These are phyloP conservation scores for Pseudogymnoascus sp. DNA, from an alignment of 2,329 filamentous ascomycete genomes.

Conservation along the genomic window DNA sequence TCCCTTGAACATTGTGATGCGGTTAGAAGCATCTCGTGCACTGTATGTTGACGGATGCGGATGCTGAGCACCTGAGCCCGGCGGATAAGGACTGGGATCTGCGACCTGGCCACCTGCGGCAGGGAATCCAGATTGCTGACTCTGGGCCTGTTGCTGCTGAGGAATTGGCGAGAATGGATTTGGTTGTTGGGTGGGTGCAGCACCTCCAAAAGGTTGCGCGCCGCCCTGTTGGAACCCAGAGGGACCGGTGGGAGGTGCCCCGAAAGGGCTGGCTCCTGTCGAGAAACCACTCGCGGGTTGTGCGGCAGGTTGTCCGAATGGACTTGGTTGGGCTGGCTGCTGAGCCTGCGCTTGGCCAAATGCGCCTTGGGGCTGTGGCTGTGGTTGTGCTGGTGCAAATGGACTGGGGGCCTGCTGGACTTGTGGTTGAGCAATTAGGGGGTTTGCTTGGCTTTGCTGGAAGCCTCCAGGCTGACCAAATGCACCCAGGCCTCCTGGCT, in stretches of 20 bases:
- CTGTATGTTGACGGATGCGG: slow-evolving; percentile 20
- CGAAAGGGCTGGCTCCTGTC: not conserved
- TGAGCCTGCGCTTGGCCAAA: slow-evolving; percentile 8
- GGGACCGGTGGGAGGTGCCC: not conserved
- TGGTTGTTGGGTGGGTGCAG: slow-evolving; percentile 20
- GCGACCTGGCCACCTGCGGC: not conserved
- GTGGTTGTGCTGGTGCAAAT: not conserved
- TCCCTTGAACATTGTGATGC: slow-evolving; percentile 54
- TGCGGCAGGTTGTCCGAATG: slow-evolving; percentile 9
- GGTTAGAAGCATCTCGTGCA: slow-evolving; percentile 22
- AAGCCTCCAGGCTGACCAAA: slow-evolving; percentile 18
- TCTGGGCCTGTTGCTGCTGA: slow-evolving; percentile 14
- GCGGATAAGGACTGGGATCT: slow-evolving; percentile 8
- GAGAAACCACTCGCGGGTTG: slow-evolving; percentile 1
- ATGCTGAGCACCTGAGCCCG: slow-evolving; percentile 9
- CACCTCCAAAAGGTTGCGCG: slow-evolving; percentile 29
- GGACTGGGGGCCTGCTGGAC: not conserved
- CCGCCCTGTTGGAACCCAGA: not conserved
- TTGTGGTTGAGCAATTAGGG: slow-evolving; percentile 17
- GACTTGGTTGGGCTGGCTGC: not conserved
- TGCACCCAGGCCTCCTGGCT: slow-evolving; percentile 20
- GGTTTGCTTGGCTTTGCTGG: slow-evolving; percentile 31
- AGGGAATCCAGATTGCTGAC: not conserved
- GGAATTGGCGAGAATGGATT: slow-evolving; percentile 13
- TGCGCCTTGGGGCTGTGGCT: not conserved